Conservation (phyloP, 2,329 filamentous ascomycete genomes). For the Penicillium janthinellum region DNA sequence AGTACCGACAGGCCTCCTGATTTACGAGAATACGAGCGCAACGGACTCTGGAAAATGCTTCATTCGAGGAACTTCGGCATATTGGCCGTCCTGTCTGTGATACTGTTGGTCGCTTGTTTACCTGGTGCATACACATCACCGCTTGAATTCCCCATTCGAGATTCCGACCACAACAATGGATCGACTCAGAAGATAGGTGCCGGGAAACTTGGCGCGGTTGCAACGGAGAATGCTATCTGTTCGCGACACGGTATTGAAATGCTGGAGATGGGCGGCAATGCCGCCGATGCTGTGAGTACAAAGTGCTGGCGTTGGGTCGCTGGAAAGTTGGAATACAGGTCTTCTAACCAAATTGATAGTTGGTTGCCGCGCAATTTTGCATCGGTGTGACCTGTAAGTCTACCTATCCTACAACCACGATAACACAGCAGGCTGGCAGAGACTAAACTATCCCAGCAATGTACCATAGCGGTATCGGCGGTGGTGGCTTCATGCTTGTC, state of each 20-base stretch:
- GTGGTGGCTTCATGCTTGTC: constrained; percentile 87
- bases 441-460: constrained; percentile 51
- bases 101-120: constrained; percentile 26
- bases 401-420: not conserved
- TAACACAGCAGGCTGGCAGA: not conserved
- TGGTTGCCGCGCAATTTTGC: constrained; percentile 74
- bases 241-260: constrained; percentile 69
- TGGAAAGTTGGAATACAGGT: not conserved
- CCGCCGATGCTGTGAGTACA: constrained; percentile 66
- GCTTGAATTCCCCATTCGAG: constrained; percentile 16
- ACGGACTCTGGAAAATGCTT: constrained; percentile 18
- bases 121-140: constrained; percentile 27
- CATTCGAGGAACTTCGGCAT: constrained; percentile 20
- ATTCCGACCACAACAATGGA: not conserved
- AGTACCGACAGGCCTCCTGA: not conserved
- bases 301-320: not conserved
- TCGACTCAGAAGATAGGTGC: constrained; percentile 34
- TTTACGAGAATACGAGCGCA: constrained; percentile 2
- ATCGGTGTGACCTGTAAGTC: constrained; percentile 66
- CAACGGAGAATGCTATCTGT: constrained; percentile 69
- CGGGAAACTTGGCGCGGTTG: constrained; percentile 62
- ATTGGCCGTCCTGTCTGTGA: constrained; percentile 21
- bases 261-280: constrained; percentile 66
- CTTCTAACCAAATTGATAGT: constrained; percentile 35
- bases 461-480: constrained; percentile 80